Evolutionary conservation across 345 rosid species (phyloP), one percentile per base, ranked within the genome.

Genomic region (Eucalyptus victrix): DNA sequence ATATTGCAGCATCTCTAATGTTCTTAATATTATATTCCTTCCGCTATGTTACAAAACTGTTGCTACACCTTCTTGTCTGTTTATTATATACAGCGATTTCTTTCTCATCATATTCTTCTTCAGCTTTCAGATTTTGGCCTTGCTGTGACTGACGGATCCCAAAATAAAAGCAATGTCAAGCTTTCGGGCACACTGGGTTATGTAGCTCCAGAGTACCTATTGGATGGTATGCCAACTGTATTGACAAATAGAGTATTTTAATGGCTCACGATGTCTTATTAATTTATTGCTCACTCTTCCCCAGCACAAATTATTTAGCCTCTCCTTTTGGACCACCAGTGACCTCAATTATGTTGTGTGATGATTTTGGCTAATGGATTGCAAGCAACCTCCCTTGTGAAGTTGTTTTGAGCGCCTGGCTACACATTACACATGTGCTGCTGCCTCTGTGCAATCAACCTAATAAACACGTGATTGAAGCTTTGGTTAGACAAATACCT

Each of bases 81-180:
- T 86, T 86, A 42, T 53, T 34, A 23, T 21, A 53, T 62, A 47
- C 83, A 69, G 32, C 10, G 34, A 32, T 37, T 54, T 40, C 62
- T 87, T 37, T 88, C 54, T 83, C 88, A 86, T 80, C 32, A 86
- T 67, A 90, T 88, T 85, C 87, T 54, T 85, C 91, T 81, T 90
- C 95, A 98, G 99, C 95, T 98, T 26, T 97, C 99, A 54, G 99
- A 98, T 94, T 98, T 98, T 90, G 99, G 99, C 89, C 98, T 98
- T 76, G 99, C 99, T 76, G 97, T 98, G 89, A 92, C 95, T 10
- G 93, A 94, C 89, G 95, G 96, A 45, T 90, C 94, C 89, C 94
- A 93, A 80, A 94, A 95, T 93, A 95, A 92, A 92, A 94, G 92
- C 90, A 94, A 96, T 89, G 94, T 93, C 92, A 96, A 97, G 93